These are phyloP conservation scores for Eleusine indica DNA, from an alignment of 176 grass and related monocot genomes.

Conservation along the genomic window DNA sequence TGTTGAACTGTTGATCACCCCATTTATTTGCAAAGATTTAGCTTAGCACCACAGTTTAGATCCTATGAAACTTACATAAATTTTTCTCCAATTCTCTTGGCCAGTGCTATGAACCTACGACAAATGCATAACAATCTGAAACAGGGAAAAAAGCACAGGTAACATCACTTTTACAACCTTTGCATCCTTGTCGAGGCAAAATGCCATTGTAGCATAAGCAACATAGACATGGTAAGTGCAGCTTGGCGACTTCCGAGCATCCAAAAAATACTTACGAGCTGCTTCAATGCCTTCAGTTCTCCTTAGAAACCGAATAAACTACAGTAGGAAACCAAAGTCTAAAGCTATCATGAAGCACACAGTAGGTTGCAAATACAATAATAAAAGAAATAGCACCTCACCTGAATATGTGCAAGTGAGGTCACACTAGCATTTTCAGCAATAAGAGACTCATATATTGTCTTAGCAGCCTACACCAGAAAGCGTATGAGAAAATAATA, in stretches of 20 bases:
- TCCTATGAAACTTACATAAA: not conserved
- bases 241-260: conserved; percentile 71
- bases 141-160: conserved; percentile 4
- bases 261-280: conserved; percentile 91
- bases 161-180: conserved; percentile 66
- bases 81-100: conserved; percentile 17
- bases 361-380: conserved; percentile 10
- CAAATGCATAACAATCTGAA: not conserved
- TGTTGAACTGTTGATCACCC: conserved; percentile 7
- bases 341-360: conserved; percentile 21
- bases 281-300: conserved; percentile 95
- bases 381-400: conserved; percentile 40
- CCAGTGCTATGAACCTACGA: not conserved
- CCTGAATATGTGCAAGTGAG: conserved; percentile 88
- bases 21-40: not conserved
- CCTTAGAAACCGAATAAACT: conserved; percentile 93
- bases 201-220: conserved; percentile 91
- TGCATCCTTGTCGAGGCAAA: conserved; percentile 90
- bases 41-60: conserved; percentile 14
- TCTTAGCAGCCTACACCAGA: conserved; percentile 71
- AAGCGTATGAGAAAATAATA: conserved; percentile 31
- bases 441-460: conserved; percentile 84
- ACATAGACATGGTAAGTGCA: conserved; percentile 96
- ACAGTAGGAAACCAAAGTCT: conserved; percentile 38
- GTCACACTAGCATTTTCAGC: conserved; percentile 53